These are phyloP conservation scores for Oryza officinalis DNA, from an alignment of 176 grass and related monocot genomes.

Conservation along the genomic window DNA sequence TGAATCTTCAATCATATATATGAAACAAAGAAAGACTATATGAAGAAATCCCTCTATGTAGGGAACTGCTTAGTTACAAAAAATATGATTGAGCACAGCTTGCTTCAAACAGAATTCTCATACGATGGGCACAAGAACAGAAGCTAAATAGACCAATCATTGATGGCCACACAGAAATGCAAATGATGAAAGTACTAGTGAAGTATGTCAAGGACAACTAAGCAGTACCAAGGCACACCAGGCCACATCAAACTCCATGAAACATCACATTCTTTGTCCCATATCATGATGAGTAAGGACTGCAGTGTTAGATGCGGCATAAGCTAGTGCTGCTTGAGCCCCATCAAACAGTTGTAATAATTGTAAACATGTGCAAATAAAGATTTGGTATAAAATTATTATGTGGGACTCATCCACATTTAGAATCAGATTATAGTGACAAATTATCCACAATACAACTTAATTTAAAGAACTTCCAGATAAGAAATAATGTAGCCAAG, in stretches of 20 bases:
- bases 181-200: conserved; percentile 6
- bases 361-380: conserved; percentile 17
- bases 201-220: conserved; percentile 21
- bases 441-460: background rate
- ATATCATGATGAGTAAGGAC: conserved; percentile 29
- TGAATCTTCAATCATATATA: background rate
- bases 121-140: background rate
- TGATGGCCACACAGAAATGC: background rate
- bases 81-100: conserved; percentile 21
- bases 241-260: conserved; percentile 26
- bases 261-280: conserved; percentile 6
- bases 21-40: background rate
- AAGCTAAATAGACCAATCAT: conserved; percentile 1
- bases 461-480: background rate
- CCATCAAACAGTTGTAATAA: conserved; percentile 26
- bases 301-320: conserved; percentile 8
- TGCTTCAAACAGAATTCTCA: conserved; percentile 13
- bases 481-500: background rate
- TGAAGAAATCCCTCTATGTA: background rate
- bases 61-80: background rate
- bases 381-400: conserved; percentile 21
- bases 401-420: background rate
- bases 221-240: conserved; percentile 8
- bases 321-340: conserved; percentile 3
- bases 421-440: background rate